Conservation (phyloP, 148 eudicot species). For the Nepenthes mirabilis region DNA sequence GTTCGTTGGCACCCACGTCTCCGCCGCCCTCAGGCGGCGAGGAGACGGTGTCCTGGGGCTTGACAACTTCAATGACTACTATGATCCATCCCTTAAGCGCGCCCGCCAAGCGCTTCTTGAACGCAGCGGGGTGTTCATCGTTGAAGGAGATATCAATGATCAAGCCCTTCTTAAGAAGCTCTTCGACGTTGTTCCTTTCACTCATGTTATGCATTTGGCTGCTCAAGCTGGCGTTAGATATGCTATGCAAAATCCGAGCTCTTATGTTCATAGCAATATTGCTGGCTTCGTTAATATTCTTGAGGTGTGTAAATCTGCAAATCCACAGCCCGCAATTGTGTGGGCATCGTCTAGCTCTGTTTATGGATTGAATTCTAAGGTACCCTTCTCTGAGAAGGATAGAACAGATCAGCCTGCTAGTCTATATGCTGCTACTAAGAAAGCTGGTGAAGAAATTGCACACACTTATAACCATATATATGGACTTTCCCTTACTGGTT, state of each 20-base stretch:
- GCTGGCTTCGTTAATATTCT: slow-evolving; percentile 65
- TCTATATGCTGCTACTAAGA: slow-evolving; percentile 76
- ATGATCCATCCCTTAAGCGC: slow-evolving; percentile 58
- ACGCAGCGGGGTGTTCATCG: slow-evolving; percentile 49
- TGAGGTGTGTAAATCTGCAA: slow-evolving; percentile 60
- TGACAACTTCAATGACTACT: slow-evolving; percentile 70
- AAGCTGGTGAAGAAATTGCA: slow-evolving; percentile 81
- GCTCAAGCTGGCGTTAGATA: slow-evolving; percentile 87
- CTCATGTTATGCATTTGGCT: slow-evolving; percentile 80
- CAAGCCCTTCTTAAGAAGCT: slow-evolving; percentile 32
- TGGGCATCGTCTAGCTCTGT: slow-evolving; percentile 86
- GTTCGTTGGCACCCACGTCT: slow-evolving; percentile 69
- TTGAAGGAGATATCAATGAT: slow-evolving; percentile 76
- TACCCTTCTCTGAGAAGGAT: slow-evolving; percentile 79
- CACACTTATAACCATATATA: slow-evolving; percentile 82
- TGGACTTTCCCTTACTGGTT: slow-evolving; percentile 58
- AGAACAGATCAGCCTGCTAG: slow-evolving; percentile 81
- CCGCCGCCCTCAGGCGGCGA: slow-evolving; percentile 49
- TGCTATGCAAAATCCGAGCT: slow-evolving; percentile 74
- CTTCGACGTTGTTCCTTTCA: slow-evolving; percentile 48
- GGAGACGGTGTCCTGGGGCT: slow-evolving; percentile 75
- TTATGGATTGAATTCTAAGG: slow-evolving; percentile 65
- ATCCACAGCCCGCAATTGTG: slow-evolving; percentile 74
- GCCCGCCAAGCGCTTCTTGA: slow-evolving; percentile 48
- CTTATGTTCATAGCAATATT: slow-evolving; percentile 72